These are phyloP conservation scores for Calonectria hawksworthii DNA, from an alignment of 2,329 filamentous ascomycete genomes.

Conservation along the genomic window DNA sequence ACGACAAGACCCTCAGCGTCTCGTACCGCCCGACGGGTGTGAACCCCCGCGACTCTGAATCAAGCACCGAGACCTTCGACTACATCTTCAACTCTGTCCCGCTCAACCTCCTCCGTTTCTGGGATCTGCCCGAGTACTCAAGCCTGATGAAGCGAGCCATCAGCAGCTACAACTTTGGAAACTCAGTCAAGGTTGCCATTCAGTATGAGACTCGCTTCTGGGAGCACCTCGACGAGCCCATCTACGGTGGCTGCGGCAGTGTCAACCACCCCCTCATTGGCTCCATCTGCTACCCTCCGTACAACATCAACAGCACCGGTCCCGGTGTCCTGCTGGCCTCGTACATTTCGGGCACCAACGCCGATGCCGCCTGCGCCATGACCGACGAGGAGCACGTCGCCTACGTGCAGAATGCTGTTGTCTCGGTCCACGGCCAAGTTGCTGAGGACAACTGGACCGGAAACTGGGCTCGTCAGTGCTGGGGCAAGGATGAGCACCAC, in stretches of 20 bases:
- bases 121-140: constrained; percentile 54
- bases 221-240: constrained; percentile 46
- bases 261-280: constrained; percentile 31
- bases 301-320: constrained; percentile 35
- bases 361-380: constrained; percentile 34
- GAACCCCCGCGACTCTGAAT: constrained; percentile 39
- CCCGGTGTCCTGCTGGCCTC: constrained; percentile 36
- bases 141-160: constrained; percentile 45
- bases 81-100: constrained; percentile 55
- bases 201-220: constrained; percentile 67
- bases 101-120: constrained; percentile 54
- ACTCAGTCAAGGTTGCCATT: constrained; percentile 60
- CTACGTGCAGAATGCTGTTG: constrained; percentile 32
- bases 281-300: constrained; percentile 37
- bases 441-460: constrained; percentile 70
- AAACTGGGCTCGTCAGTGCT: constrained; percentile 70
- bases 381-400: constrained; percentile 39
- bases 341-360: constrained; percentile 38
- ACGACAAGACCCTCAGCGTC: constrained; percentile 37
- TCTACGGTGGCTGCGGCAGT: constrained; percentile 58
- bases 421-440: constrained; percentile 48
- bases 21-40: constrained; percentile 36
- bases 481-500: constrained; percentile 69
- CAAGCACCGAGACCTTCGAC: constrained; percentile 51
- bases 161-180: constrained; percentile 43